Evolutionary conservation across 2,329 filamentous ascomycete genomes (phyloP).

Genomic region (Fusarium musae): DNA sequence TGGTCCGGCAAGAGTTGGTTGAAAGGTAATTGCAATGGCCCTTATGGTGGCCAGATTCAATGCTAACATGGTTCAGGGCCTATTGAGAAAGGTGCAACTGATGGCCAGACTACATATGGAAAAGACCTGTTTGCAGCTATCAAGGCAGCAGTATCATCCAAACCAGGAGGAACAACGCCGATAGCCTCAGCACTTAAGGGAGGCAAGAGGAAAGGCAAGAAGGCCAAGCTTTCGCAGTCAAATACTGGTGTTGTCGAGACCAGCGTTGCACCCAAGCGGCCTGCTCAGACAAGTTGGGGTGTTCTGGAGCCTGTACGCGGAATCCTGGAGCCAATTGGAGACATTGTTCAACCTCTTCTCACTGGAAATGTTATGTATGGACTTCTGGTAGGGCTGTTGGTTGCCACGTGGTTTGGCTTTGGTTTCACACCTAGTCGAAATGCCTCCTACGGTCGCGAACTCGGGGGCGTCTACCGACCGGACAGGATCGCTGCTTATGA

Average conservation of each 20-base stretch:
- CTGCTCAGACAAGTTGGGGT: constrained; percentile 73
- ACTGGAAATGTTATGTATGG: constrained; percentile 82
- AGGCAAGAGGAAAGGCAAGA: constrained; percentile 71
- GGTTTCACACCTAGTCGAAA: constrained; percentile 58
- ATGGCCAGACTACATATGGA: constrained; percentile 86
- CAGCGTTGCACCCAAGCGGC: constrained; percentile 55
- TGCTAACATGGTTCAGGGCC: constrained; percentile 70
- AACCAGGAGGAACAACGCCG: constrained; percentile 61
- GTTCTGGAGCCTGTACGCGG: constrained; percentile 80
- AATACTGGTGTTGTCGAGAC: constrained; percentile 55
- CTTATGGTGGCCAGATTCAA: not conserved
- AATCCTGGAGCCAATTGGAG: constrained; percentile 74
- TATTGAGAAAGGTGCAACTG: constrained; percentile 94
- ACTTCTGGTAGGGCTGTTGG: constrained; percentile 76
- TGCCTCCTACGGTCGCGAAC: constrained; percentile 50
- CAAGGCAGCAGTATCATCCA: constrained; percentile 76
- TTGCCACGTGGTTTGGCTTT: constrained; percentile 79
- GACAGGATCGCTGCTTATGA: constrained; percentile 87
- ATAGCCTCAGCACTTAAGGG: constrained; percentile 60
- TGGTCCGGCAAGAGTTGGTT: constrained; percentile 99
- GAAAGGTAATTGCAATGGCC: constrained; percentile 72
- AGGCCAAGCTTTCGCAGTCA: constrained; percentile 59
- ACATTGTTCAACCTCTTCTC: constrained; percentile 76
- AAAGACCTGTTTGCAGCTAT: constrained; percentile 82
- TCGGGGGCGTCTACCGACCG: constrained; percentile 54